Evolutionary conservation across 495 filamentous ascomycete genomes (phyloP).

Genomic region (Tricharina praecox): DNA sequence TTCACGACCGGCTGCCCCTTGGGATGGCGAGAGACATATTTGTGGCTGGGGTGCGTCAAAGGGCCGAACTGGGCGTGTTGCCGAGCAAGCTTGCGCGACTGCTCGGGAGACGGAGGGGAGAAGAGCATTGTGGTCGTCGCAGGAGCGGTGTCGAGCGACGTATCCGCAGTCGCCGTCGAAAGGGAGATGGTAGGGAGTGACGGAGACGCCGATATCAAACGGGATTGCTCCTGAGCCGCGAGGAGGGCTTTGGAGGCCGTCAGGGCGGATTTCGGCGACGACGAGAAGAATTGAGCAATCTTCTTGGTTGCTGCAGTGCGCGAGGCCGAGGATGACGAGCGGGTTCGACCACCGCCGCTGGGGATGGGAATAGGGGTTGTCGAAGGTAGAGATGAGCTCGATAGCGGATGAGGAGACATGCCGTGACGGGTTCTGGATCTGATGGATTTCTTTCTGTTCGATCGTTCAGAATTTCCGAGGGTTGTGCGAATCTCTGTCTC

Average conservation of each 20-base stretch:
- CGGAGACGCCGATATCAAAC: conserved; percentile 43
- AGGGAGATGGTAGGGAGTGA: conserved; percentile 84
- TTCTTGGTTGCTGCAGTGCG: conserved; percentile 33
- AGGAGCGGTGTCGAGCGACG: conserved; percentile 24
- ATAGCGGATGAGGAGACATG: conserved; percentile 7
- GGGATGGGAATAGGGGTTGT: conserved; percentile 26
- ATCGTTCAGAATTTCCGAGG: no score
- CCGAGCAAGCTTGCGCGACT: conserved; percentile 54
- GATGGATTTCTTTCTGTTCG: no score
- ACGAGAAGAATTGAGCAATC: conserved; percentile 46
- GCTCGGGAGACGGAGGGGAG: conserved; percentile 75
- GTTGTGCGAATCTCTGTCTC: no score
- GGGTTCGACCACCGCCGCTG: conserved; percentile 28
- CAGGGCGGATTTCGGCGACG: conserved; percentile 43
- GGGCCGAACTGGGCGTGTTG: conserved; percentile 87
- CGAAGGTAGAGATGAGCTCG: no score
- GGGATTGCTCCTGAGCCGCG: conserved; percentile 38
- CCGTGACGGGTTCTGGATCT: not conserved
- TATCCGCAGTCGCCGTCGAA: conserved; percentile 71
- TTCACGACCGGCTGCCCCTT: conserved; percentile 59
- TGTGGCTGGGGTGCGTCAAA: conserved; percentile 58
- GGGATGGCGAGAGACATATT: conserved; percentile 64
- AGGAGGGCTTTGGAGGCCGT: conserved; percentile 42
- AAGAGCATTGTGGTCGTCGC: conserved; percentile 42
- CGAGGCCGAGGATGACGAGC: conserved; percentile 38